These are phyloP conservation scores for Didymosphaeria variabile DNA, from an alignment of 2,329 filamentous ascomycete species.

Conservation along the genomic window DNA sequence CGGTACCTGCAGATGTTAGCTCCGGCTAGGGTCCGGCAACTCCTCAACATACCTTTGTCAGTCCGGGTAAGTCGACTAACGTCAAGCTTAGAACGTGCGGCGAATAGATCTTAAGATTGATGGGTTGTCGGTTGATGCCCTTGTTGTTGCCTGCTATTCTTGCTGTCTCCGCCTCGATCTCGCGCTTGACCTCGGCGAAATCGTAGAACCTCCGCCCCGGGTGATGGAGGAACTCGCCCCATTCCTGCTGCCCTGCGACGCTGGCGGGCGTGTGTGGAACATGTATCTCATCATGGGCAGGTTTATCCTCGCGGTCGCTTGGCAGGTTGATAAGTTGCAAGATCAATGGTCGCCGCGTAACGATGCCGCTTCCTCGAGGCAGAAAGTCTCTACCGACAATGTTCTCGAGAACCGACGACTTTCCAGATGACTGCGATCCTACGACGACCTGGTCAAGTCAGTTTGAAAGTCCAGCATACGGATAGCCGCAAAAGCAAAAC, in stretches of 20 bases:
- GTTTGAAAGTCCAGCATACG: conserved; percentile 11
- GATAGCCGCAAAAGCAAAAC: not conserved
- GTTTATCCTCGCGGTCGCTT: conserved; percentile 73
- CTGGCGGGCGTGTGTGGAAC: conserved; percentile 81
- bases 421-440: conserved; percentile 96
- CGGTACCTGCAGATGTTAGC: conserved; percentile 71
- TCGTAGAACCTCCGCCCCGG: conserved; percentile 89
- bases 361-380: conserved; percentile 94
- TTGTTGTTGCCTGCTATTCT: conserved; percentile 97
- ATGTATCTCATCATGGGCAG: conserved; percentile 70
- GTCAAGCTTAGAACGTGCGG: conserved; percentile 96
- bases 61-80: conserved; percentile 90
- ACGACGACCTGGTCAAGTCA: conserved; percentile 81
- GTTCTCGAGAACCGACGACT: conserved; percentile 98
- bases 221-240: conserved; percentile 97
- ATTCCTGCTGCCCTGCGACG: conserved; percentile 73
- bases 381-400: conserved; percentile 98
- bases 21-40: conserved; percentile 17
- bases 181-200: conserved; percentile 90
- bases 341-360: conserved; percentile 92
- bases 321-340: conserved; percentile 98
- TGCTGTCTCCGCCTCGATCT: conserved; percentile 96
- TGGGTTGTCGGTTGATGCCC: conserved; percentile 95
- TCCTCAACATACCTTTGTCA: conserved; percentile 78
- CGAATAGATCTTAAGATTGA: conserved; percentile 98